These are phyloP conservation scores for Psilocybe azurescens DNA, from an alignment of 768 basidiomycete species.

Conservation along the genomic window DNA sequence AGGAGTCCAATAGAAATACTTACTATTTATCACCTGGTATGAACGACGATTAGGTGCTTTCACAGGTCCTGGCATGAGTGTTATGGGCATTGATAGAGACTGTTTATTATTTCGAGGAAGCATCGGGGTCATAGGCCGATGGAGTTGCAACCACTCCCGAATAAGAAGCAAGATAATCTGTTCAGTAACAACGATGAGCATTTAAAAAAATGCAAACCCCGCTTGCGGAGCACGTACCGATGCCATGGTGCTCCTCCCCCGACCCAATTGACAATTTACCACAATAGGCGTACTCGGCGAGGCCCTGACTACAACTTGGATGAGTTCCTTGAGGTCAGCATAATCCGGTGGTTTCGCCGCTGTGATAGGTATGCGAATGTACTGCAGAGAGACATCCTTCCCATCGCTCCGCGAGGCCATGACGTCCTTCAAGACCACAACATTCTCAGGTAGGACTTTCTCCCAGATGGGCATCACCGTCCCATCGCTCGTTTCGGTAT, in stretches of 20 bases:
- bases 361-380: constrained; percentile 90
- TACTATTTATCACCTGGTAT: constrained; percentile 91
- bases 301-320: constrained; percentile 78
- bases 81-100: constrained; percentile 51
- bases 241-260: constrained; percentile 91
- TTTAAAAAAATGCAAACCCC: background rate
- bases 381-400: constrained; percentile 67
- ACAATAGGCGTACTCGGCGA: constrained; percentile 81
- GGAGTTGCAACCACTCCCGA: constrained; percentile 75
- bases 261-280: constrained; percentile 94
- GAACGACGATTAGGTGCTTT: constrained; percentile 56
- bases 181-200: background rate
- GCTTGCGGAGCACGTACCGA: constrained; percentile 54
- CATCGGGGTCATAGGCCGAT: constrained; percentile 42
- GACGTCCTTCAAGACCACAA: constrained; percentile 86
- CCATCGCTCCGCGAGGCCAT: constrained; percentile 66
- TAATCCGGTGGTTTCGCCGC: constrained; percentile 85
- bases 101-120: constrained; percentile 40
- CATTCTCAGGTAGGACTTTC: constrained; percentile 71
- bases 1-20: constrained; percentile 25
- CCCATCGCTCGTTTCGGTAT: constrained; percentile 88
- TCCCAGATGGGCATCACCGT: constrained; percentile 96
- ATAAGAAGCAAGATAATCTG: constrained; percentile 85
- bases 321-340: constrained; percentile 74
- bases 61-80: constrained; percentile 35